Percentiles rank a stretch among this genome's conserved stretches.
Evolutionary conservation across 352 stramenopile genomes (phyloP).

Genomic region (Globisporangium emineosum): DNA sequence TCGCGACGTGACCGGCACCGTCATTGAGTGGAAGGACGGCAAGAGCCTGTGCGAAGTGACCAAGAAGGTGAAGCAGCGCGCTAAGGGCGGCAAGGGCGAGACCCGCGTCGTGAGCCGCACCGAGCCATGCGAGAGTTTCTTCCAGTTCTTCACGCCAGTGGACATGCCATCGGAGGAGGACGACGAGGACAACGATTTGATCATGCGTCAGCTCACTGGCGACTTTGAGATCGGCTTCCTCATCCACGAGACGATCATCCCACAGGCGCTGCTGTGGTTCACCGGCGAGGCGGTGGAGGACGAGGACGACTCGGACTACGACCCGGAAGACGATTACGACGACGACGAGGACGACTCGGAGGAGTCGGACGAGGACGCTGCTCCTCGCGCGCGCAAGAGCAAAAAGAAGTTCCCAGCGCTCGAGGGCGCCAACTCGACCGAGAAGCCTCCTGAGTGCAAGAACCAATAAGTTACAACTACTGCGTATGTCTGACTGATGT

Average conservation of each 20-base stretch:
- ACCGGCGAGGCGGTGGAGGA: conserved; percentile 78
- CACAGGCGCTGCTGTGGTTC: conserved; percentile 85
- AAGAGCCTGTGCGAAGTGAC: conserved; percentile 83
- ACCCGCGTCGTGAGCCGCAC: conserved; percentile 76
- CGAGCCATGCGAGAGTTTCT: conserved; percentile 84
- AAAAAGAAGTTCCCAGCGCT: conserved; percentile 83
- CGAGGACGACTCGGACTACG: conserved; percentile 73
- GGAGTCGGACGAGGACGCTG: conserved; percentile 49
- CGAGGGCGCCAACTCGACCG: conserved; percentile 55
- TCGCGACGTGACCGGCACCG: conserved; percentile 67
- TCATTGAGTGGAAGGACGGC: conserved; percentile 80
- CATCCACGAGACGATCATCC: conserved; percentile 87
- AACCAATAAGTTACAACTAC: conserved; percentile 67
- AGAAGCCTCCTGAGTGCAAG: conserved; percentile 89
- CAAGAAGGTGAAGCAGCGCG: conserved; percentile 87
- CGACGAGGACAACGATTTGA: conserved; percentile 81
- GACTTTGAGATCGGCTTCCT: conserved; percentile 87
- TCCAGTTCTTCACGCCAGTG: conserved; percentile 84
- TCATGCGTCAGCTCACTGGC: conserved; percentile 79
- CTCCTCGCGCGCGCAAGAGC: conserved; percentile 30
- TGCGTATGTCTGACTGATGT: background rate
- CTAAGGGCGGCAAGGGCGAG: conserved; percentile 73
- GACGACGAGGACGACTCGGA: conserved; percentile 65
- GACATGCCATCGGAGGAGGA: conserved; percentile 86
- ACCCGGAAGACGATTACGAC: conserved; percentile 65